A percentile compares a stretch with the other conserved stretches of the same genome.
Evolutionary conservation across 225 moss, liverwort and hornwort genomes (phyloP).

Genomic region (Takakia lepidozioides): DNA sequence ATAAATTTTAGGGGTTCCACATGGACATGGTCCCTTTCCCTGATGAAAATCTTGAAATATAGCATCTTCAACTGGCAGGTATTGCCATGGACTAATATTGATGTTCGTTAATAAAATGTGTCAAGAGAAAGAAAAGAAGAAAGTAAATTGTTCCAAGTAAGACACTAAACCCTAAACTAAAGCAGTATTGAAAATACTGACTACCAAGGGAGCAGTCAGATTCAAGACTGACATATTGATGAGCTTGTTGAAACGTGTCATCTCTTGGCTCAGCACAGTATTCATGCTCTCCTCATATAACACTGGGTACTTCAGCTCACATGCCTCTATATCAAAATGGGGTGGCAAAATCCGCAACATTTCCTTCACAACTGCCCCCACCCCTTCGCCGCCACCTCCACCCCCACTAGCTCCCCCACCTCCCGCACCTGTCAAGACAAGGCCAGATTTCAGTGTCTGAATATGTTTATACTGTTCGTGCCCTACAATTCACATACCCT

Average conservation of each 20-base stretch:
- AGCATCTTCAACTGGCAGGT: too few species aligned
- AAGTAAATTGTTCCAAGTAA: too few species aligned
- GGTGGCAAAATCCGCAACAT: constrained; percentile 56
- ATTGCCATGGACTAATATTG: too few species aligned
- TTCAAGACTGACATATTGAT: constrained; percentile 55
- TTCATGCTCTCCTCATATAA: constrained; percentile 96
- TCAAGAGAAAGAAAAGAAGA: too few species aligned
- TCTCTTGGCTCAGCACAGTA: constrained; percentile 85
- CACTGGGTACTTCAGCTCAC: constrained; percentile 76
- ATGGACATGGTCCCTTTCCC: too few species aligned
- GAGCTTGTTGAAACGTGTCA: constrained; percentile 92
- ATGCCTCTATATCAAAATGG: constrained; percentile 83
- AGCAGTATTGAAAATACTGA: too few species aligned
- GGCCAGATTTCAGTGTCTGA: neutral
- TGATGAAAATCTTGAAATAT: too few species aligned
- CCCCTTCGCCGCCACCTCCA: constrained; percentile 38
- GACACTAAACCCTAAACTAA: too few species aligned
- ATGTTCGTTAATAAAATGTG: too few species aligned
- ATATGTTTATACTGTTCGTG: too few species aligned
- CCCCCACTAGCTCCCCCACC: constrained; percentile 35
- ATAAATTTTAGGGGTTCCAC: too few species aligned
- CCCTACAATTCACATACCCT: too few species aligned
- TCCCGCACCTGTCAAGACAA: constrained; percentile 18
- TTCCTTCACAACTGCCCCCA: constrained; percentile 43
- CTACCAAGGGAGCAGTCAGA: constrained; percentile 1